Evolutionary conservation across 2,329 filamentous ascomycete genomes (phyloP), one percentile per base, ranked within the genome.

Genomic region (Arthrinium phaeospermum): DNA sequence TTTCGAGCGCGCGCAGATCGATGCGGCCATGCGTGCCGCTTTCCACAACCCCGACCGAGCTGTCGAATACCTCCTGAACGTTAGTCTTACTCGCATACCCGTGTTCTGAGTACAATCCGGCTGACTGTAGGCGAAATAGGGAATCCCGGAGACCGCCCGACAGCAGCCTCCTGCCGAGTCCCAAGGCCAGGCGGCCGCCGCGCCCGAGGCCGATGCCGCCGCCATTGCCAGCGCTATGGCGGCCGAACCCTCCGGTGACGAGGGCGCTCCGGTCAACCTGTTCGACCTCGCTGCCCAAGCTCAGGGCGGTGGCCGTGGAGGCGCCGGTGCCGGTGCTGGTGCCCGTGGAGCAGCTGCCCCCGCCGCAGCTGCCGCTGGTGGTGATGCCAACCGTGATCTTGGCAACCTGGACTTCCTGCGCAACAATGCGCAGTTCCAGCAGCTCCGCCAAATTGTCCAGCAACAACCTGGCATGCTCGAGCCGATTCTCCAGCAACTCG

Each of bases 401-500:
- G 84, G 84, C 72, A 97, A 95, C 80, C 90, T 99, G 72, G 96
- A 98, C 76, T 98, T 98, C 82, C 87, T 99, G 71, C 92, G 96
- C 79, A 94, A 95, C 83, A 98, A 98, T 82, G 92, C 95, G 34
- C 96, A 98, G 83, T 99, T 99, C 85, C 96, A 98, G 85, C 96
- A 99, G 85, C 90, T 99, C 73, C 93, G 96, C 75, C 95, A 98
- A 84, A 92, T 99, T 30, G 96, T 99, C 64, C 96, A 99, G 85
- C 95, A 98, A 83, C 94, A 98, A 82, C 96, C 96, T 24, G 93
- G 96, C 82, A 99, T 99, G 96, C 92, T 99, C 30, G 96, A 99
- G 86, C 96, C 96, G 8, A 98, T 99, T 77, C 87, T 99, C 72
- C 96, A 98, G 84, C 95, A 98, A 84, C 94, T 99, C 49, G 95